Evolutionary conservation across 306 rosid genomes (phyloP).

Genomic region (Glycyrrhiza uralensis): DNA sequence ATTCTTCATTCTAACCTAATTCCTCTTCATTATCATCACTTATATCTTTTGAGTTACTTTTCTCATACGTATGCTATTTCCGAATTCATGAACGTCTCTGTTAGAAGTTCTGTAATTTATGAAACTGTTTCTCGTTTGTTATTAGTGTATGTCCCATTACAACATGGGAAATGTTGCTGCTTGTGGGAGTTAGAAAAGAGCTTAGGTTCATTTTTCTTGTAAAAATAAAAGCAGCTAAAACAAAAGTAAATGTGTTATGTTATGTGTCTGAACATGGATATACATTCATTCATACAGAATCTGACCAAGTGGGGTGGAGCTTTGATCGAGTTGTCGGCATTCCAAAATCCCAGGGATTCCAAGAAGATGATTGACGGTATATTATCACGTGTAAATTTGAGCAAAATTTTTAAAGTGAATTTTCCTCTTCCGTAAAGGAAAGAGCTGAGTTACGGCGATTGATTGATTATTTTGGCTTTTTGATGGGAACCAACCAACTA

Average conservation of each 20-base stretch:
- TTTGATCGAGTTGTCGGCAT: constrained; percentile 68
- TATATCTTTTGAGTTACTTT: not conserved
- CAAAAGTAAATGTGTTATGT: not conserved
- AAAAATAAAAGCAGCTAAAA: not conserved
- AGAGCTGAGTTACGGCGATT: not conserved
- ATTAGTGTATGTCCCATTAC: not conserved
- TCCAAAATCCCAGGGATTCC: constrained; percentile 47
- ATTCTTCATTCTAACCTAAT: constrained; percentile 19
- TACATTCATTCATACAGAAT: constrained; percentile 42
- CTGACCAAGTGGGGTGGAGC: constrained; percentile 76
- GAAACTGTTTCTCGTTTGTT: not conserved
- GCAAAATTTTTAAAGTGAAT: not conserved
- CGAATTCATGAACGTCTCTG: not conserved
- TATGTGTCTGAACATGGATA: not conserved
- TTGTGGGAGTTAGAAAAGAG: not conserved
- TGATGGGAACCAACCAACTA: not conserved
- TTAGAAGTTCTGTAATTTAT: not conserved
- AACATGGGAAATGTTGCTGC: not conserved
- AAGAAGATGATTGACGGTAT: constrained; percentile 60
- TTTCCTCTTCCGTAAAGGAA: not conserved
- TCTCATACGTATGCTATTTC: not conserved
- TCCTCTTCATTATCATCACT: not conserved
- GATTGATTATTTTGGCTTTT: not conserved
- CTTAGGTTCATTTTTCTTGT: constrained; percentile 4
- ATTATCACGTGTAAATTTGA: not conserved